Percentiles rank a stretch among this genome's conserved stretches.
Evolutionary conservation across 306 rosid species (phyloP).

Genomic region (Cicer bijugum): DNA sequence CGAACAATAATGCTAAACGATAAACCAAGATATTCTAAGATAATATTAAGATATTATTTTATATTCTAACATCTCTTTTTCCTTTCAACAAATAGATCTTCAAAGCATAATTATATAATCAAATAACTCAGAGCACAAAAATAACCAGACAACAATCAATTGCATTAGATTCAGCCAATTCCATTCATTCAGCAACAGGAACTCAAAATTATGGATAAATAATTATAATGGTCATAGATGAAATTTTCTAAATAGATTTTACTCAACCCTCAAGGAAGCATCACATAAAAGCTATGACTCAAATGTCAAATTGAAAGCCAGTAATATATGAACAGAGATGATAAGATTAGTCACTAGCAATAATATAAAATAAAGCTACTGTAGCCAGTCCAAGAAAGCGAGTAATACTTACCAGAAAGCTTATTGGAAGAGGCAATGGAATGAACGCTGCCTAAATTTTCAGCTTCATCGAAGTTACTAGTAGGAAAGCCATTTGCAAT

Average conservation of each 20-base stretch:
- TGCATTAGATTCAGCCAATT: background rate
- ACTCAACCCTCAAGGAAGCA: conserved; percentile 27
- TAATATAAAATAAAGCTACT: background rate
- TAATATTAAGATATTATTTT: no score
- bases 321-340: conserved; percentile 11
- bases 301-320: conserved; percentile 4
- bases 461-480: conserved; percentile 63
- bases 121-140: conserved; percentile 18
- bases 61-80: background rate
- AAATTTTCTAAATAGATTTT: background rate
- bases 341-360: background rate
- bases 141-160: conserved; percentile 11
- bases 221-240: background rate
- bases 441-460: conserved; percentile 54
- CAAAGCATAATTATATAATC: background rate
- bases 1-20: no score
- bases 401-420: conserved; percentile 67
- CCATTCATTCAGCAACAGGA: conserved; percentile 1
- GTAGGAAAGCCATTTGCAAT: conserved; percentile 63
- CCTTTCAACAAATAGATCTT: background rate
- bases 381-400: background rate
- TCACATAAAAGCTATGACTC: conserved; percentile 13
- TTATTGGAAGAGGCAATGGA: conserved; percentile 60
- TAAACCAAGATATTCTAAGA: no score
- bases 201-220: conserved; percentile 15